phyloP scores from a whole-genome alignment of 305 asterid genomes.

The Petunia hybrid region DNA sequence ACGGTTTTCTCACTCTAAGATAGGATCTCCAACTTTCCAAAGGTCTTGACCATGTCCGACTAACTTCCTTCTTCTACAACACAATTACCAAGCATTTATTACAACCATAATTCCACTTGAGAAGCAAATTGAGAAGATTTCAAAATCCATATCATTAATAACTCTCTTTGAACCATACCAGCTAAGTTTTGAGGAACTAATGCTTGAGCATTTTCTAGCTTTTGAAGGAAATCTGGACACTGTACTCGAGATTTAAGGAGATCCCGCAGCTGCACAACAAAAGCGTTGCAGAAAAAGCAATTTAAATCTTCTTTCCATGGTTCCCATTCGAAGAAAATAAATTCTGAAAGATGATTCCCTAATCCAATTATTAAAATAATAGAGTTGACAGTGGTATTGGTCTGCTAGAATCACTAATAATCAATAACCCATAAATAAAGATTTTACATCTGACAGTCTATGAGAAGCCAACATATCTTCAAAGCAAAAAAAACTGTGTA shows the following conservation, averaged over 20 bases:
- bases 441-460: neutral
- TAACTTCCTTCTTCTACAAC: conserved; percentile 70
- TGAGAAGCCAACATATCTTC: neutral
- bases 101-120: too few relatives aligned
- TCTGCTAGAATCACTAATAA: neutral
- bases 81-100: too few relatives aligned
- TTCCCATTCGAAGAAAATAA: neutral
- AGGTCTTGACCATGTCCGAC: conserved; percentile 91
- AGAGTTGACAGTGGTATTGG: neutral
- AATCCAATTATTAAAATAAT: neutral
- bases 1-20: conserved; percentile 75
- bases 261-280: conserved; percentile 62
- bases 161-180: conserved; percentile 50
- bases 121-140: too few relatives aligned
- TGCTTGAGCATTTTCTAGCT: conserved; percentile 72
- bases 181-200: conserved; percentile 56
- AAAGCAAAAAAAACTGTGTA: neutral
- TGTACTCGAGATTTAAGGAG: conserved; percentile 78
- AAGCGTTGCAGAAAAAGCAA: neutral
- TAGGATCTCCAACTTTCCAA: conserved; percentile 76
- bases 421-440: neutral
- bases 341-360: neutral
- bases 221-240: conserved; percentile 78
- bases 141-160: neutral
- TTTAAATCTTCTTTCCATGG: neutral